phyloP scores from a whole-genome alignment of 2,329 filamentous ascomycete species.

The Fusarium transvaalense region DNA sequence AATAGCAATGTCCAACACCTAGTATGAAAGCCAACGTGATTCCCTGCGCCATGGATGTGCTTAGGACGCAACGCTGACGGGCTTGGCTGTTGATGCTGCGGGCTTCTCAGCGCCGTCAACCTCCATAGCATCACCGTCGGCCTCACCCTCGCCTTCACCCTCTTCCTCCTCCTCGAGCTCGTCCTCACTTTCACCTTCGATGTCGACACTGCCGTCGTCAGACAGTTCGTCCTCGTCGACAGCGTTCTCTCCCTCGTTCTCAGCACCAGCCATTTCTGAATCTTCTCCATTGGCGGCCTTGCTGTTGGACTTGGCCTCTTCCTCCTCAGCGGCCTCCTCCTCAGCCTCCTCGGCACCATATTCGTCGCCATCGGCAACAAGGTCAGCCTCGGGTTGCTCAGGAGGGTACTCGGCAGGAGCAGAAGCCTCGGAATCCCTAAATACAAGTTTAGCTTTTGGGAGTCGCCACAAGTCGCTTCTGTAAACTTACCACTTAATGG shows the following conservation, averaged over 20 bases:
- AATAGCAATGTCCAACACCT: conserved; percentile 38
- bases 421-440: conserved; percentile 96
- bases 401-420: conserved; percentile 96
- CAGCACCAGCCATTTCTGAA: conserved; percentile 80
- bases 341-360: conserved; percentile 94
- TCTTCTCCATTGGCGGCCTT: conserved; percentile 69
- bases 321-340: conserved; percentile 72
- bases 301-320: conserved; percentile 58
- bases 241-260: conserved; percentile 60
- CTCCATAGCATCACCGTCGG: conserved; percentile 63
- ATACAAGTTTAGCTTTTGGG: conserved; percentile 14
- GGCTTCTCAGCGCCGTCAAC: conserved; percentile 59
- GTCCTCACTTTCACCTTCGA: conserved; percentile 81
- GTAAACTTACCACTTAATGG: conserved; percentile 90
- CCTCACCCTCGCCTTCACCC: conserved; percentile 59
- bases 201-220: conserved; percentile 82
- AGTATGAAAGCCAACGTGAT: conserved; percentile 29
- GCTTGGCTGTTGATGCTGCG: conserved; percentile 50
- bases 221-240: conserved; percentile 76
- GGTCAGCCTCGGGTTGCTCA: conserved; percentile 96
- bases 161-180: conserved; percentile 78
- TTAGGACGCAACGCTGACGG: conserved; percentile 54
- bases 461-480: background rate
- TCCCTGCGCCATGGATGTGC: background rate
- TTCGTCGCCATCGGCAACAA: conserved; percentile 83